phyloP scores from a whole-genome alignment of 2,329 filamentous ascomycete species.

The Tolypocladium guangdongense region DNA sequence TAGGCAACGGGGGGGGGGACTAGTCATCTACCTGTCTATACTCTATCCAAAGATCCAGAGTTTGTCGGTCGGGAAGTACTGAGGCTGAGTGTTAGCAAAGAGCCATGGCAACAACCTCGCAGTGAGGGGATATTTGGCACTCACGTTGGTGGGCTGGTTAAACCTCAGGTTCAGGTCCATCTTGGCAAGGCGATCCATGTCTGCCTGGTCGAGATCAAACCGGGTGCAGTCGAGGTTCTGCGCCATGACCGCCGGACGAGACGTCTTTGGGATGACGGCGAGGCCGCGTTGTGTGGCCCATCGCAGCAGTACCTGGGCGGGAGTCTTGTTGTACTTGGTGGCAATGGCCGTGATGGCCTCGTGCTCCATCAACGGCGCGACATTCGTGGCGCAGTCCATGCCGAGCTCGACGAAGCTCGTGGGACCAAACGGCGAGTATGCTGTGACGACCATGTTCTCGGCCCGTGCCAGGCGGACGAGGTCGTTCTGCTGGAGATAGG shows the following conservation, averaged over 20 bases:
- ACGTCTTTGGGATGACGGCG: slow-evolving; percentile 75
- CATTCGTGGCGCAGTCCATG: slow-evolving; percentile 46
- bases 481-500: slow-evolving; percentile 67
- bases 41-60: background rate
- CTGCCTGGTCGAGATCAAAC: slow-evolving; percentile 55
- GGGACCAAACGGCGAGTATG: slow-evolving; percentile 77
- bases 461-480: slow-evolving; percentile 59
- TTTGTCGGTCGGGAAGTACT: background rate
- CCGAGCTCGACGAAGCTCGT: slow-evolving; percentile 69
- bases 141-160: slow-evolving; percentile 64
- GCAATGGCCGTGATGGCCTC: slow-evolving; percentile 53
- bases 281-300: slow-evolving; percentile 79
- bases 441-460: slow-evolving; percentile 64
- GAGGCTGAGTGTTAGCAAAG: background rate
- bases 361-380: slow-evolving; percentile 62
- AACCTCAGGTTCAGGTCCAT: slow-evolving; percentile 61
- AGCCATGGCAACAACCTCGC: background rate
- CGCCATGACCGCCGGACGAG: slow-evolving; percentile 36
- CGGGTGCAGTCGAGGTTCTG: slow-evolving; percentile 57
- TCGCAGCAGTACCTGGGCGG: slow-evolving; percentile 53
- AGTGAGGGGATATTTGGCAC: slow-evolving; percentile 16
- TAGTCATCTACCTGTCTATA: background rate
- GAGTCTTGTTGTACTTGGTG: slow-evolving; percentile 47
- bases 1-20: background rate
- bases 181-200: slow-evolving; percentile 54